Evolutionary conservation across 306 rosid species (phyloP).

Genomic region (Quercus bicolor): DNA sequence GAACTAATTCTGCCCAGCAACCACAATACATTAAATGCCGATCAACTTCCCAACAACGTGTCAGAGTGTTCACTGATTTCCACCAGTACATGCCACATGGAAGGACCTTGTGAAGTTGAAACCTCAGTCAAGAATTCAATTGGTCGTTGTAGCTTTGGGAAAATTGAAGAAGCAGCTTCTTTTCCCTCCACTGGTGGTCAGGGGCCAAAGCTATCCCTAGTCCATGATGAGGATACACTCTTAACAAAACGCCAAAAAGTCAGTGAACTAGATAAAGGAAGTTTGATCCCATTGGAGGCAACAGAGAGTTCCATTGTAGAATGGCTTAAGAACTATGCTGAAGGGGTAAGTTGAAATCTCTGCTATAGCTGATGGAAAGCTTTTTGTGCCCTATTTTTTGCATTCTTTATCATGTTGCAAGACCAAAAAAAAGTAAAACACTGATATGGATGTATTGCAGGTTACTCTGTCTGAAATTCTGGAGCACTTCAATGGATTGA

Average conservation of each 20-base stretch:
- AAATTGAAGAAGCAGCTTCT: conserved; percentile 24
- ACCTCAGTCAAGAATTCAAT: conserved; percentile 3
- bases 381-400: not conserved
- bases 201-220: conserved; percentile 21
- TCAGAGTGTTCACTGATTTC: conserved; percentile 27
- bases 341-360: conserved; percentile 48
- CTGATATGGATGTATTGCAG: conserved; percentile 48
- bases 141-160: conserved; percentile 6
- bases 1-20: conserved; percentile 26
- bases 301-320: conserved; percentile 58
- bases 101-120: conserved; percentile 22
- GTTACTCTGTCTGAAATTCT: conserved; percentile 44
- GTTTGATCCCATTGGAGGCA: conserved; percentile 36
- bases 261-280: conserved; percentile 29
- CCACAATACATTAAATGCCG: conserved; percentile 23
- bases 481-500: conserved; percentile 61
- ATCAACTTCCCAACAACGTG: conserved; percentile 18
- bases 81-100: not conserved
- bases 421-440: not conserved
- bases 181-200: conserved; percentile 26
- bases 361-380: conserved; percentile 1
- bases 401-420: not conserved
- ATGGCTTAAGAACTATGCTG: conserved; percentile 56
- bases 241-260: conserved; percentile 55
- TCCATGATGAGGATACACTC: conserved; percentile 25